Conservation (phyloP, 2,329 filamentous ascomycete species). For the Nemania diffusa region DNA sequence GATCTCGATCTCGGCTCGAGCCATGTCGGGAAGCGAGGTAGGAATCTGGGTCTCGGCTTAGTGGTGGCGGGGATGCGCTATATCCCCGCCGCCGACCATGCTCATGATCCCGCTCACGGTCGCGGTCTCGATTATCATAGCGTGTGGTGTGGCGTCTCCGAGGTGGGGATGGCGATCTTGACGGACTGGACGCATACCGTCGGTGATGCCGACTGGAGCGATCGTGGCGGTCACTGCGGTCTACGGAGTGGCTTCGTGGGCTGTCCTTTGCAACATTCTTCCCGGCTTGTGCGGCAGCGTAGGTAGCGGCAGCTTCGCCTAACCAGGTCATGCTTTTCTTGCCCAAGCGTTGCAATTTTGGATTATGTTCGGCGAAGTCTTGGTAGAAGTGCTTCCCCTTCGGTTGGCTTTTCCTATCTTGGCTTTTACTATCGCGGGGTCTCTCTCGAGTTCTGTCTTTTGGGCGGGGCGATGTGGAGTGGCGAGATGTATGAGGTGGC, state of each 20-base stretch:
- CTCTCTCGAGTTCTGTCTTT: slow-evolving; percentile 29
- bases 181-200: slow-evolving; percentile 41
- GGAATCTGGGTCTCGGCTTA: slow-evolving; percentile 32
- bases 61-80: slow-evolving; percentile 34
- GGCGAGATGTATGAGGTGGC: slow-evolving; percentile 26
- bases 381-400: slow-evolving; percentile 38
- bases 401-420: neutral
- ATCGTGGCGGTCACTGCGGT: slow-evolving; percentile 34
- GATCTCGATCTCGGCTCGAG: slow-evolving; percentile 26
- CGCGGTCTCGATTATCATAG: slow-evolving; percentile 30
- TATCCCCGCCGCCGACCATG: slow-evolving; percentile 21
- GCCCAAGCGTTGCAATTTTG: slow-evolving; percentile 44
- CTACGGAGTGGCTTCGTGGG: slow-evolving; percentile 37
- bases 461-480: slow-evolving; percentile 33
- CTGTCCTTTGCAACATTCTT: slow-evolving; percentile 28
- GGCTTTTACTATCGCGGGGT: neutral
- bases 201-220: slow-evolving; percentile 37
- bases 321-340: slow-evolving; percentile 45
- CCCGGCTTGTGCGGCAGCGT: slow-evolving; percentile 44
- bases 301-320: slow-evolving; percentile 46
- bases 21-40: slow-evolving; percentile 22
- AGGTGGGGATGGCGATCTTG: slow-evolving; percentile 41
- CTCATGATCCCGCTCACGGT: slow-evolving; percentile 39
- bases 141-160: slow-evolving; percentile 36
- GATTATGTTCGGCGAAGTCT: slow-evolving; percentile 39